Percentiles rank a stretch among this genome's conserved stretches.
phyloP scores from a whole-genome alignment of 129 eudicot genomes.

The Chrysanthemum lavandulifolium region DNA sequence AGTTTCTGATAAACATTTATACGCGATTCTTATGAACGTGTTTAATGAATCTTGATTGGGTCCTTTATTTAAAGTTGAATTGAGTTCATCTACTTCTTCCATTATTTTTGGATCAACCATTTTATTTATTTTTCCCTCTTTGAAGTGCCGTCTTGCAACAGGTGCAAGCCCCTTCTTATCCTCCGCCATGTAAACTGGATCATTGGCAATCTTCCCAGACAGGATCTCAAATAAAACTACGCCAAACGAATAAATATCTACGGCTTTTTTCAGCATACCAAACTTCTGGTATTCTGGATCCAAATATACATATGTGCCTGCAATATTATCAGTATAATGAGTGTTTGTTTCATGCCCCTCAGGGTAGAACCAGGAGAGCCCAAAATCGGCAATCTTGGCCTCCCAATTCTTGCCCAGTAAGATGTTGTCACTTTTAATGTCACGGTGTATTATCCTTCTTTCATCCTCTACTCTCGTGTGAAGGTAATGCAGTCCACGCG shows the following conservation, averaged over 20 bases:
- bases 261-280: neutral
- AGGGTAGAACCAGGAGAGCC: neutral
- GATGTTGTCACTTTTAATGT: neutral
- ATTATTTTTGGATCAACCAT: neutral
- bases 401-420: neutral
- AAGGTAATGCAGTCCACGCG: neutral
- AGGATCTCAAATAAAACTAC: constrained; percentile 3
- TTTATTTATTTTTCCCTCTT: neutral
- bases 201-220: neutral
- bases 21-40: neutral
- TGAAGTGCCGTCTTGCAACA: neutral
- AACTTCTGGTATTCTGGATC: neutral
- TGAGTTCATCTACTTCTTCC: constrained; percentile 6
- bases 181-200: neutral
- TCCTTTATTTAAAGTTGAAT: neutral
- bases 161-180: neutral
- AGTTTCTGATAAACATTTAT: neutral
- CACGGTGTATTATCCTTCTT: neutral
- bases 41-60: neutral
- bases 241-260: neutral
- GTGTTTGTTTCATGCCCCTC: neutral
- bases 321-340: neutral
- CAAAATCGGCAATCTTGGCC: constrained; percentile 7
- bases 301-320: neutral
- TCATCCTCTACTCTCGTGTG: neutral